These are phyloP conservation scores for Delonix regia DNA, from an alignment of 306 rosid genomes.

Conservation along the genomic window DNA sequence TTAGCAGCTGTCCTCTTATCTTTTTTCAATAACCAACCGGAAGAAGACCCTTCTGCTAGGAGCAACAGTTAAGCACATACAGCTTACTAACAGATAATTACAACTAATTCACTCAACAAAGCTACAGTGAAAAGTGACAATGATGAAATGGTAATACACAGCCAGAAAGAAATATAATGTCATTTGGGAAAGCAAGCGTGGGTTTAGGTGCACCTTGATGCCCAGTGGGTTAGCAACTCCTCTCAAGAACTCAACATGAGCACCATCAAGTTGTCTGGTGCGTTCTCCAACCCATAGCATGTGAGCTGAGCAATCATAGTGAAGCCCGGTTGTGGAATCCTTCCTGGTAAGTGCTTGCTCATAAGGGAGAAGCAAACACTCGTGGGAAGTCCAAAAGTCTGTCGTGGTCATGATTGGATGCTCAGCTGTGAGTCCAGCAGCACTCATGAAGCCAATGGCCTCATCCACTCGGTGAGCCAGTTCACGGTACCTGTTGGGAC, in stretches of 20 bases:
- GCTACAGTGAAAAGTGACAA: background rate
- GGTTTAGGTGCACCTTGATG: conserved; percentile 51
- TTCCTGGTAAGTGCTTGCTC: conserved; percentile 58
- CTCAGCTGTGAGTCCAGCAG: conserved; percentile 51
- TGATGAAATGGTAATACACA: background rate
- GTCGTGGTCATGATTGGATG: conserved; percentile 57
- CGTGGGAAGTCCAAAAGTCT: conserved; percentile 63
- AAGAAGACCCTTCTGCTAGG: background rate
- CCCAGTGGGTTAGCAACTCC: conserved; percentile 65
- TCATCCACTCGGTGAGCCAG: conserved; percentile 61
- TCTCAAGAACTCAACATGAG: conserved; percentile 59
- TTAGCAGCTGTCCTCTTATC: no score
- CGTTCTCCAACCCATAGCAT: conserved; percentile 66
- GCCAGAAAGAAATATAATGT: no score
- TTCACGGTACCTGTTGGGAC: conserved; percentile 48
- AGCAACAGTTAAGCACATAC: background rate
- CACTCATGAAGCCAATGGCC: conserved; percentile 59
- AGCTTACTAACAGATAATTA: background rate
- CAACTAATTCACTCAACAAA: background rate
- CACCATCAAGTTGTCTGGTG: conserved; percentile 62
- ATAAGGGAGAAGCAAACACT: conserved; percentile 58
- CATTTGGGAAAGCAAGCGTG: no score
- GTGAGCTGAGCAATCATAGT: conserved; percentile 64
- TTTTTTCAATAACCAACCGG: background rate
- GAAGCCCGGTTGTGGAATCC: conserved; percentile 55